phyloP scores from a whole-genome alignment of 164 flowering plant genomes.

The Magnolia sinica region DNA sequence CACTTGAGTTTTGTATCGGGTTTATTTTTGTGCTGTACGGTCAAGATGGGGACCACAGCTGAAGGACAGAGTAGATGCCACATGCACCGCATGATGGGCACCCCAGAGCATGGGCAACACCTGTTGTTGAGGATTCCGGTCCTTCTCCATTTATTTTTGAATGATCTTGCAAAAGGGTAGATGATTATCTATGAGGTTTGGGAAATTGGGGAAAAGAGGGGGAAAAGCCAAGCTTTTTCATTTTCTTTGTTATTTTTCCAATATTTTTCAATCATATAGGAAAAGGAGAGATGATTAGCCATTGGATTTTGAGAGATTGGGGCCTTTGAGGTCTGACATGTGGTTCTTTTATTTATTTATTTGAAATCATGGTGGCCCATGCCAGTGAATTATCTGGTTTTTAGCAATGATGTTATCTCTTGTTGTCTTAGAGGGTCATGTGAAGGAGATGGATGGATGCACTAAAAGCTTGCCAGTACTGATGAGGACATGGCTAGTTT shows the following conservation, averaged over 20 bases:
- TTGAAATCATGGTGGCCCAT: constrained; percentile 51
- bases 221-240: background rate
- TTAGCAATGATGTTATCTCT: constrained; percentile 43
- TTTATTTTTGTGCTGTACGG: no score
- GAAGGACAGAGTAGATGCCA: no score
- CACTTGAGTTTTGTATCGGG: no score
- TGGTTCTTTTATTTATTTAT: constrained; percentile 26
- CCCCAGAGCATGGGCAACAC: no score
- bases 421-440: constrained; percentile 9
- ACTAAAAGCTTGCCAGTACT: background rate
- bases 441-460: constrained; percentile 1
- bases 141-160: background rate
- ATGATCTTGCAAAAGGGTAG: background rate
- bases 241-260: background rate
- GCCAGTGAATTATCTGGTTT: constrained; percentile 55
- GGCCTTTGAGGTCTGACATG: constrained; percentile 40
- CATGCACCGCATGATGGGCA: no score
- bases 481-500: background rate
- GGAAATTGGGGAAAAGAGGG: constrained; percentile 10
- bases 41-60: no score
- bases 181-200: constrained; percentile 13
- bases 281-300: constrained; percentile 27
- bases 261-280: constrained; percentile 13
- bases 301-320: constrained; percentile 35
- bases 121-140: no score